A percentile compares a stretch with the other conserved stretches of the same genome.
phyloP scores from a whole-genome alignment of 257 asterid species.

The Solanum neorickii region DNA sequence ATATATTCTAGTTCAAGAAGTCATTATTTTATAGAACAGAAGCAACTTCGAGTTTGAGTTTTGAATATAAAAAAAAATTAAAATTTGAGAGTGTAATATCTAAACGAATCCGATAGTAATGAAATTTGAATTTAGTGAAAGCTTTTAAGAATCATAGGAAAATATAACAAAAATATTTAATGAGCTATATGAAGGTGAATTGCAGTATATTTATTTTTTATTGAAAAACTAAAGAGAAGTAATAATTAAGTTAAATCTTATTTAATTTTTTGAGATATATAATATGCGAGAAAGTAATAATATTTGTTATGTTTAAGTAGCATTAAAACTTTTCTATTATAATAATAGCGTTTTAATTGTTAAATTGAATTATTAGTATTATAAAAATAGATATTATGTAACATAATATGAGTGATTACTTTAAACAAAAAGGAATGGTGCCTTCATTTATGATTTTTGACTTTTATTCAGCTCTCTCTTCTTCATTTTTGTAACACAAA shows the following conservation, averaged over 20 bases:
- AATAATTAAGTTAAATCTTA: neutral
- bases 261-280: neutral
- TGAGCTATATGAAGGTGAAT: neutral
- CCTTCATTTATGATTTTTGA: neutral
- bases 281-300: neutral
- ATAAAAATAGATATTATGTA: neutral
- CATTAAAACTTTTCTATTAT: too few relatives aligned
- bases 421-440: neutral
- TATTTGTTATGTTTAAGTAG: neutral
- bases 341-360: neutral
- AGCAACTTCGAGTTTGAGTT: fast-evolving
- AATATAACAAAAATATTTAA: too few relatives aligned
- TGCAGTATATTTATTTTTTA: too few relatives aligned
- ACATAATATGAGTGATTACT: too few relatives aligned
- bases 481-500: neutral
- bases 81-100: too few relatives aligned
- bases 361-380: neutral
- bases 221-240: neutral
- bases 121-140: too few relatives aligned
- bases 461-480: neutral
- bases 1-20: neutral
- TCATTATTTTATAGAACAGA: neutral
- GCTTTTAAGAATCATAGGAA: too few relatives aligned
- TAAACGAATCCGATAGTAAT: too few relatives aligned
- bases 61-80: too few relatives aligned